Evolutionary conservation across 1,284 basidiomycete genomes (phyloP).

Genomic region (Laetiporus sulphureus): DNA sequence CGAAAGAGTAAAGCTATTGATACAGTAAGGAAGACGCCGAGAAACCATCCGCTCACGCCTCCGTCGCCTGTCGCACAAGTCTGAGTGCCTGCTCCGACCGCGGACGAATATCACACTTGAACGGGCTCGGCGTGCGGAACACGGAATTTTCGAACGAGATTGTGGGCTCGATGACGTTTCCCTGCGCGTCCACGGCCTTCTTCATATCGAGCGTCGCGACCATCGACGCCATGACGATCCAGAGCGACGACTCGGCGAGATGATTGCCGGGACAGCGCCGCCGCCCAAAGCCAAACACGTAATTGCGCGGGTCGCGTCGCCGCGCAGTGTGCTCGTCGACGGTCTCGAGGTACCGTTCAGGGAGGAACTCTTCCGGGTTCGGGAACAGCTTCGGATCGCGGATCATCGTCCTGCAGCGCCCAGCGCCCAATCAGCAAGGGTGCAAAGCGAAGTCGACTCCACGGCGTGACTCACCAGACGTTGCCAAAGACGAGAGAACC

Average conservation of each 20-base stretch:
- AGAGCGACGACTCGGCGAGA: constrained; percentile 40
- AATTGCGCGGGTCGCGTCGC: constrained; percentile 26
- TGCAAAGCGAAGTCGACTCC: no score
- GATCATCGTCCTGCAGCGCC: constrained; percentile 26
- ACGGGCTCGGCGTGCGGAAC: constrained; percentile 27
- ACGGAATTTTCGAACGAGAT: constrained; percentile 35
- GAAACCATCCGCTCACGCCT: constrained; percentile 2
- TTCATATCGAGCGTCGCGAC: constrained; percentile 36
- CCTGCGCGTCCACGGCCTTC: constrained; percentile 34
- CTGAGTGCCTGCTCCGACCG: constrained; percentile 22
- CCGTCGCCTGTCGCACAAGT: constrained; percentile 17
- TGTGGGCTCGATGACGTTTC: constrained; percentile 32
- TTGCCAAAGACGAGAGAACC: constrained; percentile 31
- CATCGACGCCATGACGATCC: constrained; percentile 40
- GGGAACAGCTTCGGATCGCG: constrained; percentile 32
- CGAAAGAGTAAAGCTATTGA: no score
- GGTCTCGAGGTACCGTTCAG: constrained; percentile 29
- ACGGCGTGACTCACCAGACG: constrained; percentile 24
- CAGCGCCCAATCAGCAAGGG: background rate
- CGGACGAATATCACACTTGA: constrained; percentile 24
- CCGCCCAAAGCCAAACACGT: constrained; percentile 32
- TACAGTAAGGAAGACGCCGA: no score
- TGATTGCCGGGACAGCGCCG: constrained; percentile 39
- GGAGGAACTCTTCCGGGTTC: constrained; percentile 30
- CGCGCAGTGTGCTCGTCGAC: constrained; percentile 21